Evolutionary conservation across 176 grass and related monocot species (phyloP), one percentile per base, ranked within the genome.

Genomic region (Carex pumila): DNA sequence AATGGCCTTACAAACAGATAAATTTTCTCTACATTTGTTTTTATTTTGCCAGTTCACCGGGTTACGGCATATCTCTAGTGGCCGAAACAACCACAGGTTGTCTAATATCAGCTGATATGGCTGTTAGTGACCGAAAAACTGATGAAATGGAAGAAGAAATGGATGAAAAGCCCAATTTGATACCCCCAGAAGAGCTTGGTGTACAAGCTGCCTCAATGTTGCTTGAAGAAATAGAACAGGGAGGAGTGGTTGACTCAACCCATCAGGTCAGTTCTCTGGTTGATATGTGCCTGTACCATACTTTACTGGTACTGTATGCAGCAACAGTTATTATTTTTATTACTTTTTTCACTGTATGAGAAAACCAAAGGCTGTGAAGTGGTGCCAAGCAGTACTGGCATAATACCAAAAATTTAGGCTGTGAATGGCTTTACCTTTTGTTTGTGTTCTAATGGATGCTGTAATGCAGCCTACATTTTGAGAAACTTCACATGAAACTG

Each of bases 1-100:
- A 76, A 17, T 56, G 12, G 9, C 29, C 13, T 72, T 77, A 15
- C 12, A 22, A 55, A 9, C 5, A 56, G 31, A 54, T n/a, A 61
- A 32, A 25, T 82, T 50, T 32, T 64, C 8, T 36, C 36, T 21
- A 22, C 30, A 3, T 78, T 56, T 56, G 25, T 56, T 57, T 56
- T 83, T 82, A 14, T 84, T 87, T 22, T 93, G 30, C 25, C 90
- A 98, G 92, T 81, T 98, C 95, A 83, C 82, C 91, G 71, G 95
- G 95, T 39, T 98, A 95, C 80, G 95, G 95, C 0, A 72, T 98
- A 86, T 93, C 95, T 45, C 85, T 95, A 80, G 92, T 98, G 87
- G 95, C 95, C 32, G 95, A 97, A 79, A 97, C 92, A 36, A 98
- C 89, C 14, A 85, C 91, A 5, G 95, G 95, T 12, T 95, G 95